A percentile compares a stretch with the other conserved stretches of the same genome.
Evolutionary conservation across 1,139 yeast genomes (phyloP).

Genomic region (Lodderomyces margitis): DNA sequence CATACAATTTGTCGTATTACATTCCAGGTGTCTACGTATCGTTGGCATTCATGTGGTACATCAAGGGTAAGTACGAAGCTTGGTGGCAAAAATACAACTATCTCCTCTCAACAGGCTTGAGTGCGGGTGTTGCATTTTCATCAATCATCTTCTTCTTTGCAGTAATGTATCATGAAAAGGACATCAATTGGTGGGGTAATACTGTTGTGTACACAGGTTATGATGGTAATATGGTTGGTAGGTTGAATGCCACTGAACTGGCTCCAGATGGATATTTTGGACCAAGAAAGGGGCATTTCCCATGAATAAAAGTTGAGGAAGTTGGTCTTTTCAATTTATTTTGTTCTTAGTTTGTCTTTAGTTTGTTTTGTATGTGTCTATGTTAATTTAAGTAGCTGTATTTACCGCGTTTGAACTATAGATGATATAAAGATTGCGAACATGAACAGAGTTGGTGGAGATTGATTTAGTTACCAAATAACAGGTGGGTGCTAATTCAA

Average conservation of each 20-base stretch:
- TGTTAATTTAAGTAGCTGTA: neutral
- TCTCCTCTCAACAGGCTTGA: conserved; percentile 48
- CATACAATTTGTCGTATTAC: conserved; percentile 49
- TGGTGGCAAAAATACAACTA: conserved; percentile 63
- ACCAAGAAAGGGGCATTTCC: conserved; percentile 37
- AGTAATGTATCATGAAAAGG: conserved; percentile 41
- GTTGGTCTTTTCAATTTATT: neutral
- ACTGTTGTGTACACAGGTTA: conserved; percentile 38
- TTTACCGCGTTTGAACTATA: too few relatives aligned
- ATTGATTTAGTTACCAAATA: too few relatives aligned
- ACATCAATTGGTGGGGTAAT: conserved; percentile 60
- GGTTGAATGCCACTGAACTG: conserved; percentile 20
- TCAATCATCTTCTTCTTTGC: conserved; percentile 53
- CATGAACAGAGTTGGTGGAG: too few relatives aligned
- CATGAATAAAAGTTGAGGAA: conserved; percentile 17
- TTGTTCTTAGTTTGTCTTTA: neutral
- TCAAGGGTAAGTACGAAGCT: conserved; percentile 39
- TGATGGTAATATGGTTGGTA: conserved; percentile 31
- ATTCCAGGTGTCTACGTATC: conserved; percentile 42
- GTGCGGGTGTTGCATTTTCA: conserved; percentile 53
- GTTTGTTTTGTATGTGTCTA: neutral
- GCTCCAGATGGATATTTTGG: conserved; percentile 49
- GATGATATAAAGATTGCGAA: too few relatives aligned
- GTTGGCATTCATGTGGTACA: conserved; percentile 43
- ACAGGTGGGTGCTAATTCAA: too few relatives aligned